A percentile compares a stretch with the other conserved stretches of the same genome.
Evolutionary conservation across 768 basidiomycete species (phyloP).

Genomic region (Tephrocybe sp.): DNA sequence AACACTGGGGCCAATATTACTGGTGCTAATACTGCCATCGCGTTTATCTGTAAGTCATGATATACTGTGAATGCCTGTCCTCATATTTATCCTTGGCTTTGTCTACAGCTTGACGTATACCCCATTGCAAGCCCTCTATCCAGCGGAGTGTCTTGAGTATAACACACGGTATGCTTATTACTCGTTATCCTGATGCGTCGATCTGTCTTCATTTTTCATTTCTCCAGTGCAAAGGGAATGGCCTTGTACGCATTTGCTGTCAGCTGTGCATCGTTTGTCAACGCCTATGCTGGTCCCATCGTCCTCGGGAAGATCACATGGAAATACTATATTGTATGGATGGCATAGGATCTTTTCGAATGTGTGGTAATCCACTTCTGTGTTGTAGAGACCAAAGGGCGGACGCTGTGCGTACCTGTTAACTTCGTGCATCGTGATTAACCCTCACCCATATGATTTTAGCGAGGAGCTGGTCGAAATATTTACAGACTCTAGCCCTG

Average conservation of each 20-base stretch:
- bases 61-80: background rate
- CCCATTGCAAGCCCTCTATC: conserved; percentile 58
- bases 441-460: background rate
- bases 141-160: conserved; percentile 54
- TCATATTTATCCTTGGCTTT: conserved; percentile 50
- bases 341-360: conserved; percentile 41
- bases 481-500: conserved; percentile 35
- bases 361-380: conserved; percentile 36
- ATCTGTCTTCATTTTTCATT: background rate
- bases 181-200: no score
- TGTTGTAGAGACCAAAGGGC: conserved; percentile 42
- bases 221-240: conserved; percentile 56
- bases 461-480: conserved; percentile 45
- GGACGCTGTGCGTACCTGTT: conserved; percentile 35
- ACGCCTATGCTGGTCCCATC: conserved; percentile 48
- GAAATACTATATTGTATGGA: conserved; percentile 41
- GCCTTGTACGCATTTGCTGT: conserved; percentile 47
- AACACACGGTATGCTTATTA: conserved; percentile 46
- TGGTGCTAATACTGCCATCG: conserved; percentile 44
- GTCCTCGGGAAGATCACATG: conserved; percentile 34
- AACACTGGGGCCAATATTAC: conserved; percentile 32
- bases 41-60: conserved; percentile 41
- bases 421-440: background rate
- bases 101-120: conserved; percentile 57
- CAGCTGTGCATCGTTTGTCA: conserved; percentile 46